These are phyloP conservation scores for Candida odintsovae DNA, from an alignment of 805 yeast species.

Conservation along the genomic window DNA sequence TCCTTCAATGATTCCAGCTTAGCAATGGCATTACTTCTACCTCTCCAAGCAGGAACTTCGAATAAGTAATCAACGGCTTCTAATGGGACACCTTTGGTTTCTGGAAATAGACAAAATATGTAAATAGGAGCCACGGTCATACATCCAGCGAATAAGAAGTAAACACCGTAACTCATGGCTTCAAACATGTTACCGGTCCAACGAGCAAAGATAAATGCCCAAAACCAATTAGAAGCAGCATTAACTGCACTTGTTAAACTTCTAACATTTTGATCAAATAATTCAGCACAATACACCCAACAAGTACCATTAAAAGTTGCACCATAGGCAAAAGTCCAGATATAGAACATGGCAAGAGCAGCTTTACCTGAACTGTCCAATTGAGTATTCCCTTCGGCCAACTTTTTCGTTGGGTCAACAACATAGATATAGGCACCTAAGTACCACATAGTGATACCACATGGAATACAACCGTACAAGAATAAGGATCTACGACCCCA, in stretches of 20 bases:
- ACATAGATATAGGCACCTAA: conserved; percentile 14
- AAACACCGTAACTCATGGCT: conserved; percentile 13
- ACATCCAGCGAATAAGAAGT: conserved; percentile 19
- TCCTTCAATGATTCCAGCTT: not conserved
- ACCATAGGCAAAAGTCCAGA: conserved; percentile 16
- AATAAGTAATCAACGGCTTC: conserved; percentile 35
- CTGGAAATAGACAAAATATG: conserved; percentile 37
- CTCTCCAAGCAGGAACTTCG: conserved; percentile 13
- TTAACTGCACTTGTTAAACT: conserved; percentile 8
- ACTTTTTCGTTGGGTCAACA: conserved; percentile 3
- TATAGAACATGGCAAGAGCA: conserved; percentile 15
- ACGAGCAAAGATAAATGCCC: conserved; percentile 16
- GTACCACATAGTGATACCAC: conserved; percentile 13
- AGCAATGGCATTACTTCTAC: not conserved
- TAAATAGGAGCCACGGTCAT: conserved; percentile 14
- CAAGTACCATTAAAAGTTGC: conserved; percentile 14
- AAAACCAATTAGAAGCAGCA: conserved; percentile 15
- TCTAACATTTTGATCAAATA: conserved; percentile 12
- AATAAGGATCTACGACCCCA: conserved; percentile 14
- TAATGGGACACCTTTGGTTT: conserved; percentile 39
- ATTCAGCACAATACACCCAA: conserved; percentile 17
- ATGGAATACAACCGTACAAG: conserved; percentile 6
- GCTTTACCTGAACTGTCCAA: conserved; percentile 16
- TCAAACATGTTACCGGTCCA: conserved; percentile 13
- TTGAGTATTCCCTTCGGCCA: not conserved